Evolutionary conservation across 495 filamentous ascomycete genomes (phyloP).

Genomic region (Talaromyces wortmannii): DNA sequence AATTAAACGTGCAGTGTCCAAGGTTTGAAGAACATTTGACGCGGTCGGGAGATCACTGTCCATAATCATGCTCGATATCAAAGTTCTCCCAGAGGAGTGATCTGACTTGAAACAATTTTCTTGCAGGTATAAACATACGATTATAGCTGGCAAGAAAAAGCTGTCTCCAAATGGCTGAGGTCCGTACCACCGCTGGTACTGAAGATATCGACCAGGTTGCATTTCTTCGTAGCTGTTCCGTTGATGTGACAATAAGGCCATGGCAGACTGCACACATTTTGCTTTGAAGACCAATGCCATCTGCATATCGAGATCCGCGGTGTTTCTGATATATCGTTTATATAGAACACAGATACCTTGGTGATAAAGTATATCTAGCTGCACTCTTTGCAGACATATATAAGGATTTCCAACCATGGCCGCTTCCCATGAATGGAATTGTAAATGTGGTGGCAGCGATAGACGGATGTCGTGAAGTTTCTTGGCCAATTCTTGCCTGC

Average conservation of each 20-base stretch:
- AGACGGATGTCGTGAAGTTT: too few relatives aligned
- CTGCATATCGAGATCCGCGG: slow-evolving; percentile 10
- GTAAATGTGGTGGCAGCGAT: background rate
- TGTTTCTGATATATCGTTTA: slow-evolving; percentile 26
- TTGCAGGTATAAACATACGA: slow-evolving; percentile 38
- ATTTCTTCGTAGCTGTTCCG: slow-evolving; percentile 23
- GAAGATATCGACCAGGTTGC: slow-evolving; percentile 29
- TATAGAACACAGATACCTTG: slow-evolving; percentile 34
- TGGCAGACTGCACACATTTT: slow-evolving; percentile 32
- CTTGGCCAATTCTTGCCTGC: slow-evolving; percentile 2
- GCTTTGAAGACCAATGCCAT: slow-evolving; percentile 21
- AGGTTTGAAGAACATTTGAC: too few relatives aligned
- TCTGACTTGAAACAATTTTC: background rate
- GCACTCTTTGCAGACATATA: slow-evolving; percentile 10
- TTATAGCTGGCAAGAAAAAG: slow-evolving; percentile 43
- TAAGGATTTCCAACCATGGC: slow-evolving; percentile 12
- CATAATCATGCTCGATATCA: too few relatives aligned
- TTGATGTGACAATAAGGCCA: slow-evolving; percentile 29
- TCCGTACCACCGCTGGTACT: slow-evolving; percentile 37
- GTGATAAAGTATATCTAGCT: slow-evolving; percentile 16
- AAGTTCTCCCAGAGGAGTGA: too few relatives aligned
- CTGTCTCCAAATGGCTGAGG: slow-evolving; percentile 32
- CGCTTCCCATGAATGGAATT: background rate
- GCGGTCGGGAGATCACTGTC: too few relatives aligned
- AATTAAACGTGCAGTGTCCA: too few relatives aligned